A percentile compares a stretch with the other conserved stretches of the same genome.
phyloP scores from a whole-genome alignment of 2,329 filamentous ascomycete genomes.

The Celoporthe dispersa region DNA sequence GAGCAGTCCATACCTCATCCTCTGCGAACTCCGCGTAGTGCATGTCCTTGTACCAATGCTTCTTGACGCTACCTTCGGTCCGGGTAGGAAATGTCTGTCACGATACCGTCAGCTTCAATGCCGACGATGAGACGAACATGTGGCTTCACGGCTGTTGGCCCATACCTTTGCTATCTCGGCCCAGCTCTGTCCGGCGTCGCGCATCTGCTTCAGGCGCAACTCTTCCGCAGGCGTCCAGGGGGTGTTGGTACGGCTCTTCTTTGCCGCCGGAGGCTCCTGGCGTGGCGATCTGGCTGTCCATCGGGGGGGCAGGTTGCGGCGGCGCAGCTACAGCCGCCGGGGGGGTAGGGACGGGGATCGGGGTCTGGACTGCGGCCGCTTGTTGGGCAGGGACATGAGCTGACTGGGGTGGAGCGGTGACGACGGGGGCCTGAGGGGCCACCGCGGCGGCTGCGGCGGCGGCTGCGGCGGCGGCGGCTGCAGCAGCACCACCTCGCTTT shows the following conservation, averaged over 20 bases:
- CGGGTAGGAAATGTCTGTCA: constrained; percentile 83
- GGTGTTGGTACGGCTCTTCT: constrained; percentile 98
- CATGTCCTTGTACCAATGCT: constrained; percentile 99
- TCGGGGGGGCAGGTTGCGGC: constrained; percentile 31
- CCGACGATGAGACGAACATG: no score
- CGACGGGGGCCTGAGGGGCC: constrained; percentile 32
- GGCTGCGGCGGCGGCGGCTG: constrained; percentile 38
- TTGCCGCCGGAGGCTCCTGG: constrained; percentile 65
- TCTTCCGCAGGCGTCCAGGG: constrained; percentile 97
- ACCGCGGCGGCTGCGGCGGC: constrained; percentile 37
- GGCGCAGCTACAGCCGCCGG: constrained; percentile 36
- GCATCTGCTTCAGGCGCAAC: constrained; percentile 88
- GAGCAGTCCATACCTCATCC: constrained; percentile 74
- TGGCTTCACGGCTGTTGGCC: constrained; percentile 9
- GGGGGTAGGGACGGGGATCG: constrained; percentile 38
- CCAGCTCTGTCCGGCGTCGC: constrained; percentile 92
- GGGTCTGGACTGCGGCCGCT: constrained; percentile 32
- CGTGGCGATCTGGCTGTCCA: constrained; percentile 41
- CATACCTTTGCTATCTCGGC: constrained; percentile 95
- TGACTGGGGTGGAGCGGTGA: constrained; percentile 39
- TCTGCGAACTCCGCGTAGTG: constrained; percentile 98
- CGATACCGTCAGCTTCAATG: constrained; percentile 27
- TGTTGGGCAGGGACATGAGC: constrained; percentile 43
- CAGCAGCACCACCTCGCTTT: constrained; percentile 46
- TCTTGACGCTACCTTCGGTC: constrained; percentile 98